These are phyloP conservation scores for Hydnum rufescens DNA, from an alignment of 768 basidiomycete genomes.

Conservation along the genomic window DNA sequence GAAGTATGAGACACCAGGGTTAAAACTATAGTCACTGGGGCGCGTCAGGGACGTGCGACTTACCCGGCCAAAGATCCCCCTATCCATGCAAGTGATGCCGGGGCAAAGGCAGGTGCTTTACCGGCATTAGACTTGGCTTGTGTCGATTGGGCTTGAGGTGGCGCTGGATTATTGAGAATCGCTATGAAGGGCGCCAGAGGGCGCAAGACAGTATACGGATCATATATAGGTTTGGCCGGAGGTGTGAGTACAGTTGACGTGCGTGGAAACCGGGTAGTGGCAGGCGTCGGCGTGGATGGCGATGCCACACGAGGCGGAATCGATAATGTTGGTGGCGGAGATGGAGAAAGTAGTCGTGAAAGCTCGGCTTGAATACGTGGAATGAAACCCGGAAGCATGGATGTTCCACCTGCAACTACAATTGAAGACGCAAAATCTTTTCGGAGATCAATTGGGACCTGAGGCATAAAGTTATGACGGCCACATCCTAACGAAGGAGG, in stretches of 20 bases:
- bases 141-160: conserved; percentile 25
- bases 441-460: conserved; percentile 84
- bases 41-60: conserved; percentile 15
- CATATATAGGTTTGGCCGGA: conserved; percentile 23
- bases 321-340: conserved; percentile 17
- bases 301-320: background rate
- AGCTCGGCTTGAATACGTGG: conserved; percentile 70
- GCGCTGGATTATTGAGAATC: conserved; percentile 69
- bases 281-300: conserved; percentile 6
- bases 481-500: background rate
- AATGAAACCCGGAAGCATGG: conserved; percentile 85
- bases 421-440: conserved; percentile 69
- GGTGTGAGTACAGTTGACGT: background rate
- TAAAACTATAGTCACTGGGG: background rate
- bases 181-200: conserved; percentile 53
- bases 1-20: conserved; percentile 3
- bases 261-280: conserved; percentile 1
- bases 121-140: conserved; percentile 46
- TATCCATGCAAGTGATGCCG: conserved; percentile 72
- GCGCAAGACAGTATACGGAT: conserved; percentile 56
- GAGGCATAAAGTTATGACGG: background rate
- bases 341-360: conserved; percentile 34
- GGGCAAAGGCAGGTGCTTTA: conserved; percentile 72
- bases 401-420: conserved; percentile 71
- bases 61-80: conserved; percentile 87